Evolutionary conservation across 2,329 filamentous ascomycete species (phyloP), one percentile per base, ranked within the genome.

Genomic region (Stagonosporopsis tanaceti): DNA sequence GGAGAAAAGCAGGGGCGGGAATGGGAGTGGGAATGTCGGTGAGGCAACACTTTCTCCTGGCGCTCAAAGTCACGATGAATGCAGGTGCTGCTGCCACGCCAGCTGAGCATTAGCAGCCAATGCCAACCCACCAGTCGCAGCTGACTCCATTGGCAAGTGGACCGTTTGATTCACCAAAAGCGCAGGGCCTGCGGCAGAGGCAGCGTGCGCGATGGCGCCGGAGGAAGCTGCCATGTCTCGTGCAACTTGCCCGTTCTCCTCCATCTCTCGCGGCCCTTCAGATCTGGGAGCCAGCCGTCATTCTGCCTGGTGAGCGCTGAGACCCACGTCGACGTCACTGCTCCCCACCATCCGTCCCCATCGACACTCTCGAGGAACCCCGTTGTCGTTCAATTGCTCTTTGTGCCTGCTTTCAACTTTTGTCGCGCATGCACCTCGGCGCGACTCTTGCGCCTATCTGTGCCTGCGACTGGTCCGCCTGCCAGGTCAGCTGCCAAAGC

Each of bases 381-480:
- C 50, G 51, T 56, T 57, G 56, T 42, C 40, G 41, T 42, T 61
- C 60, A 63, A 63, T 62, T 45, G 59, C 60, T 60, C 51, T 57
- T 48, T 48, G 44, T 50, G 30, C 42, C 41, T 53, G 20, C 30
- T 40, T 48, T 60, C 47, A 46, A 61, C 59, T 51, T 55, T 55
- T 54, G 32, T 53, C 54, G 58, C 61, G 54, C 58, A 50, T 58
- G 51, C 52, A 53, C 27, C 32, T 41, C 51, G 46, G 47, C 47
- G 30, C 52, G 34, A 12, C 24, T 34, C 32, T 45, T 57, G 12
- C 50, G 6, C 37, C 15, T 32, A 20, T 27, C 41, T 50, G 34
- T 47, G 32, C 25, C 58, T 47, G 53, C 62, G 48, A 69, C 58
- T 69, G 65, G 66, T 59, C 61, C 61, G 61, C 30, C 62, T 61